Evolutionary conservation across 768 basidiomycete genomes (phyloP).

Genomic region (Dictyophora rubrovolvata): DNA sequence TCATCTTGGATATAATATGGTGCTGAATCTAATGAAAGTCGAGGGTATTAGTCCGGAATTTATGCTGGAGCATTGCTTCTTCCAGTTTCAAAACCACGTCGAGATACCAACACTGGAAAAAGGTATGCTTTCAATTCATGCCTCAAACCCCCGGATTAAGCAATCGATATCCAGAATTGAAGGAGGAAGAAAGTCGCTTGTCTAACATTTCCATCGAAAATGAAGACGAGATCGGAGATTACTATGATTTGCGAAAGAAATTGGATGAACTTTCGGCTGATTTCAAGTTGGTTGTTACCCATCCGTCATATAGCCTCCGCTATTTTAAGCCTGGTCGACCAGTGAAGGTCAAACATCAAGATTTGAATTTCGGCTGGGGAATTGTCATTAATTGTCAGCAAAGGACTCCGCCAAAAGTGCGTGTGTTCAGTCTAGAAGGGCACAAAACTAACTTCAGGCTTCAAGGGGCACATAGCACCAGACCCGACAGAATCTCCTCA

Average conservation of each 20-base stretch:
- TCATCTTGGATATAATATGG: constrained; percentile 98
- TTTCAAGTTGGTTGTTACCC: constrained; percentile 86
- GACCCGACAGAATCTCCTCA: constrained; percentile 67
- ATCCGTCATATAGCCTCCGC: constrained; percentile 89
- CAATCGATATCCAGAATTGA: constrained; percentile 49
- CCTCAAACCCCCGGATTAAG: background rate
- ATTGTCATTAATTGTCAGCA: constrained; percentile 89
- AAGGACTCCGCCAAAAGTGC: constrained; percentile 69
- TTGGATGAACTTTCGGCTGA: constrained; percentile 83
- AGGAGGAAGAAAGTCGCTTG: constrained; percentile 56
- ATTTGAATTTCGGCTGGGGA: constrained; percentile 94
- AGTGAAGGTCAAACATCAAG: constrained; percentile 82
- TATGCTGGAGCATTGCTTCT: constrained; percentile 96
- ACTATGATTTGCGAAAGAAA: constrained; percentile 89
- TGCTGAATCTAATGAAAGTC: constrained; percentile 95
- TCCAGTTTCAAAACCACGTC: constrained; percentile 93
- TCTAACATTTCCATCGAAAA: constrained; percentile 66
- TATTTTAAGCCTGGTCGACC: constrained; percentile 89
- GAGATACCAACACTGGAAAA: constrained; percentile 80
- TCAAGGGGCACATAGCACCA: constrained; percentile 36
- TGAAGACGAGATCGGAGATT: constrained; percentile 75
- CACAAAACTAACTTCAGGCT: background rate
- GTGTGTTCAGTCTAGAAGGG: constrained; percentile 6
- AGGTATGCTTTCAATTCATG: constrained; percentile 37
- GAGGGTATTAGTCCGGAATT: constrained; percentile 97